A percentile compares a stretch with the other conserved stretches of the same genome.
Evolutionary conservation across 306 rosid species (phyloP).

Genomic region (Fagus sylvatica): DNA sequence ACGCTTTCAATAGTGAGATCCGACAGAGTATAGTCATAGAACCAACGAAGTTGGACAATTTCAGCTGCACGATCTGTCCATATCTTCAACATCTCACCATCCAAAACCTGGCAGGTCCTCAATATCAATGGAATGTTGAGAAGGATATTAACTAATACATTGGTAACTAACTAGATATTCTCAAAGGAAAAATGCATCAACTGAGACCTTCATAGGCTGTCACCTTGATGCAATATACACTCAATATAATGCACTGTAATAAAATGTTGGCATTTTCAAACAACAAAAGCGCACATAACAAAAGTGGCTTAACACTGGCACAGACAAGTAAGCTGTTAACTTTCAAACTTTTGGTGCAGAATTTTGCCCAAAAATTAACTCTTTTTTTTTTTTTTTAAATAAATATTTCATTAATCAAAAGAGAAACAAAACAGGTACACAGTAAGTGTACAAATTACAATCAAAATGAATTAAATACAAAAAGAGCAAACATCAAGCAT

Average conservation of each 20-base stretch:
- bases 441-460: too few species aligned
- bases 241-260: too few species aligned
- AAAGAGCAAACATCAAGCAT: too few species aligned
- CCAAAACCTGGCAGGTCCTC: conserved; percentile 63
- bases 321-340: not conserved
- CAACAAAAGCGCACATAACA: not conserved
- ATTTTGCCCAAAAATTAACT: not conserved
- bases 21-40: conserved; percentile 64
- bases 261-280: not conserved
- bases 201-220: too few species aligned
- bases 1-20: conserved; percentile 82
- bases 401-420: too few species aligned
- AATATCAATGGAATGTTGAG: conserved; percentile 23
- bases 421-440: too few species aligned
- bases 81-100: conserved; percentile 90
- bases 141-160: not conserved
- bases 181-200: not conserved
- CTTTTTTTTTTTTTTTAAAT: too few species aligned
- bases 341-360: not conserved
- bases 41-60: conserved; percentile 87
- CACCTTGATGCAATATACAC: not conserved
- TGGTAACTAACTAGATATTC: not conserved
- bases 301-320: not conserved
- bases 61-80: conserved; percentile 92
- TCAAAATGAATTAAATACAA: too few species aligned